Evolutionary conservation across 495 filamentous ascomycete genomes (phyloP).

Genomic region (Penicillium goetzii): DNA sequence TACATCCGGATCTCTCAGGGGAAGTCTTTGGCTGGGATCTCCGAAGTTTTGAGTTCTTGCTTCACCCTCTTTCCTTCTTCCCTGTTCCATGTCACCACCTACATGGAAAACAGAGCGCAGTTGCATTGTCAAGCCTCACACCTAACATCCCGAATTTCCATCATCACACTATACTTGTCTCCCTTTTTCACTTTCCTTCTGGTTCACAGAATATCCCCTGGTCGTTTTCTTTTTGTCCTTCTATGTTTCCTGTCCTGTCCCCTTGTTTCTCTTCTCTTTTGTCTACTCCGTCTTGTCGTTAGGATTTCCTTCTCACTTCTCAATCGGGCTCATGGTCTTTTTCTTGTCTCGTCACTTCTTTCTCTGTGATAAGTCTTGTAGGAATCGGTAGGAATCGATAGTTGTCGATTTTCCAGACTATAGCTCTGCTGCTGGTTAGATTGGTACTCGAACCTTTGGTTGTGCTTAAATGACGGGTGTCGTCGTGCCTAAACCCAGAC

Average conservation of each 20-base stretch:
- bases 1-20: background rate
- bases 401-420: background rate
- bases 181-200: background rate
- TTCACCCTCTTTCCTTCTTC: slow-evolving; percentile 1
- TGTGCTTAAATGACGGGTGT: no score
- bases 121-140: slow-evolving; percentile 21
- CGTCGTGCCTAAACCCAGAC: background rate
- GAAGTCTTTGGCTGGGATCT: background rate
- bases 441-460: background rate
- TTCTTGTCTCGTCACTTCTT: background rate
- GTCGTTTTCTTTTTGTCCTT: slow-evolving; percentile 1
- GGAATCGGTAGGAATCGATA: background rate
- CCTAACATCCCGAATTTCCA: background rate
- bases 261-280: slow-evolving; percentile 25
- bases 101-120: slow-evolving; percentile 7
- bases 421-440: background rate
- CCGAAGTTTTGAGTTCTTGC: background rate
- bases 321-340: slow-evolving; percentile 19
- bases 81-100: slow-evolving; percentile 7
- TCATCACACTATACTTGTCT: background rate
- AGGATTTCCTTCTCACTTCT: slow-evolving; percentile 40
- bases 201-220: slow-evolving; percentile 3
- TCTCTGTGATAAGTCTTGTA: slow-evolving; percentile 6
- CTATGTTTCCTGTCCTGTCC: background rate
- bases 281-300: slow-evolving; percentile 24